These are phyloP conservation scores for Capsicum rhomboideum DNA, from an alignment of 257 asterid genomes.

Conservation along the genomic window DNA sequence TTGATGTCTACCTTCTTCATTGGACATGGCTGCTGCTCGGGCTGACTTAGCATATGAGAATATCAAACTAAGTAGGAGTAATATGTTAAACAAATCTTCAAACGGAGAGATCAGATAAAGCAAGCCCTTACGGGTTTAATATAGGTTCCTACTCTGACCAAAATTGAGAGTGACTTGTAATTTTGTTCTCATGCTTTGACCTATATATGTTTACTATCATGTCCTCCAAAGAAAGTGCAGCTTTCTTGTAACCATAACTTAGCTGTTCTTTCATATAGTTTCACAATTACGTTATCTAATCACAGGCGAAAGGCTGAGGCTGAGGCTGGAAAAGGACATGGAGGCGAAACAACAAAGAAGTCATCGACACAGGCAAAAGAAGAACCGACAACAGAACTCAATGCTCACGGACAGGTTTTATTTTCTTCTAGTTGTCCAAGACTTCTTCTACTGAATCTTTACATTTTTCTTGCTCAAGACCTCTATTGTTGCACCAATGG, in stretches of 20 bases:
- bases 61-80: neutral
- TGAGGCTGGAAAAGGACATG: slow-evolving; percentile 22
- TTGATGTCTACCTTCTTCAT: neutral
- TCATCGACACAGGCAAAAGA: slow-evolving; percentile 13
- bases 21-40: neutral
- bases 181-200: neutral
- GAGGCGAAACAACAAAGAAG: slow-evolving; percentile 15
- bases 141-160: neutral
- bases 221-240: neutral
- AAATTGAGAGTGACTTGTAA: neutral
- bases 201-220: neutral
- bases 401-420: slow-evolving; percentile 26
- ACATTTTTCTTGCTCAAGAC: neutral
- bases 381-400: neutral
- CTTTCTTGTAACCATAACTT: neutral
- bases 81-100: neutral
- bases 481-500: neutral
- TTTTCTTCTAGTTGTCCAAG: neutral
- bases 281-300: neutral
- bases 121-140: neutral
- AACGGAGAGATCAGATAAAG: neutral
- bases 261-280: neutral
- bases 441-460: neutral
- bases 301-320: slow-evolving; percentile 34
- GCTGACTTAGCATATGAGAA: neutral